Base-by-base conservation (phyloP, 2,329 filamentous ascomycete species). In the Karstenula rhodostoma region DNA sequence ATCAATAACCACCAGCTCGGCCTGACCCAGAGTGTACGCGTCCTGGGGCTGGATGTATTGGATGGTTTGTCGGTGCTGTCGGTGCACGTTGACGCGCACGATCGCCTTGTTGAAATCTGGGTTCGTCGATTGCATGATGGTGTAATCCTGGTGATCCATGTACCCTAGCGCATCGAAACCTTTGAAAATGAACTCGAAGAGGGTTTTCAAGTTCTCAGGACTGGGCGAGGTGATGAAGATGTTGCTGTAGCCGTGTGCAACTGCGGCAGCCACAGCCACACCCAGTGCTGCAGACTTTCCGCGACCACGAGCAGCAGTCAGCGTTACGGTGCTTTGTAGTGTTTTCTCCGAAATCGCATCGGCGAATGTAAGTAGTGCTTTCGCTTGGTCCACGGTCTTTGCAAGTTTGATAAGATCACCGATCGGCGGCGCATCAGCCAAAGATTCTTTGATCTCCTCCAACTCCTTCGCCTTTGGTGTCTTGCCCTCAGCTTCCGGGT, bases 81-180 rank as follows among this genome's bases (percentile, higher is more conserved):
- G 86, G 81, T 98, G 93, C 51, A 99, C 89, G 79, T 99, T 98
- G 67, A 99, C 95, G 55, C 95, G 86, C 22, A 99, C 95, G 73
- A 99, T 96, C 3, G 95, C 95, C 82, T 99, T 99, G 84, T 98
- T 97, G 83, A 98, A 97, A 68, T 97, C 94, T 0, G 95, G 94
- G 78, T 99, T 97, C 3, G 94, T 98, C 1, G 94, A 97, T 75
- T 99, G 95, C 59, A 98, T 93, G 68, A 99, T 98, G 56, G 93
- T 96, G 80, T 99, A 99, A 75, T 99, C 95, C 69, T 93, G 89
- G 75, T 99, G 95, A 70, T 99, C 95, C 65, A 93, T 88, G 73
- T 99, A 99, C 33, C 90, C 92, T 29, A 99, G 84, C 12, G 94
- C 92, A 76, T 99, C 95, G 71, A 99, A 99, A 0, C 94, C 95